phyloP scores from a whole-genome alignment of 2,329 filamentous ascomycete genomes.

The Aspergillus tubingensis region DNA sequence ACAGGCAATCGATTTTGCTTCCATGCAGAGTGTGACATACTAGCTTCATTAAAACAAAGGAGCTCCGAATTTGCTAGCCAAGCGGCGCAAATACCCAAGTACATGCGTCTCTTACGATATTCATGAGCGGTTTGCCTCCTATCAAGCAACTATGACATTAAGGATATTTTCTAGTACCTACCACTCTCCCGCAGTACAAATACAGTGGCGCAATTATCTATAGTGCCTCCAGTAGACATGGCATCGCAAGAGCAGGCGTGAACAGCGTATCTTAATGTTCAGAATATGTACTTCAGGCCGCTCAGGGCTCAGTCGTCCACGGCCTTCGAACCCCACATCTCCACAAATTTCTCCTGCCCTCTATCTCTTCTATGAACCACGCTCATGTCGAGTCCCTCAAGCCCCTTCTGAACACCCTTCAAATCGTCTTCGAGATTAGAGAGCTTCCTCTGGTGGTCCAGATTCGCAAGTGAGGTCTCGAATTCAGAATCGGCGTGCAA shows the following conservation, averaged over 20 bases:
- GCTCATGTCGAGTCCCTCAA: slow-evolving; percentile 37
- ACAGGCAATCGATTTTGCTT: background rate
- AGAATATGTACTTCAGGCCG: no score
- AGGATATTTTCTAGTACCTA: background rate
- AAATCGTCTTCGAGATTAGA: slow-evolving; percentile 34
- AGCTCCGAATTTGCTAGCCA: background rate
- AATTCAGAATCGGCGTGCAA: slow-evolving; percentile 34
- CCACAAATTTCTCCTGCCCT: slow-evolving; percentile 34
- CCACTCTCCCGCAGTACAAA: background rate
- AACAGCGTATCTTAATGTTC: no score
- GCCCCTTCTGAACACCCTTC: slow-evolving; percentile 32
- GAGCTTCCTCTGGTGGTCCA: slow-evolving; percentile 30
- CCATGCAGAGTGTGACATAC: background rate
- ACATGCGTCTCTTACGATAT: background rate
- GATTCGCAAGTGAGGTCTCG: slow-evolving; percentile 30
- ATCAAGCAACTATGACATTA: background rate
- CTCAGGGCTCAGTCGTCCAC: background rate
- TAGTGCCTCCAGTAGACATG: background rate
- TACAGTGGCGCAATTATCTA: background rate
- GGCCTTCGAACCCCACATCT: slow-evolving; percentile 30
- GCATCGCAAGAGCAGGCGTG: no score
- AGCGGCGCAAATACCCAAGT: background rate
- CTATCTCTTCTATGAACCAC: slow-evolving; percentile 35
- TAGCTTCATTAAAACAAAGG: background rate
- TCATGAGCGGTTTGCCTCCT: background rate